Evolutionary conservation across 2,329 filamentous ascomycete genomes (phyloP).

Genomic region (Trichoderma sp.): DNA sequence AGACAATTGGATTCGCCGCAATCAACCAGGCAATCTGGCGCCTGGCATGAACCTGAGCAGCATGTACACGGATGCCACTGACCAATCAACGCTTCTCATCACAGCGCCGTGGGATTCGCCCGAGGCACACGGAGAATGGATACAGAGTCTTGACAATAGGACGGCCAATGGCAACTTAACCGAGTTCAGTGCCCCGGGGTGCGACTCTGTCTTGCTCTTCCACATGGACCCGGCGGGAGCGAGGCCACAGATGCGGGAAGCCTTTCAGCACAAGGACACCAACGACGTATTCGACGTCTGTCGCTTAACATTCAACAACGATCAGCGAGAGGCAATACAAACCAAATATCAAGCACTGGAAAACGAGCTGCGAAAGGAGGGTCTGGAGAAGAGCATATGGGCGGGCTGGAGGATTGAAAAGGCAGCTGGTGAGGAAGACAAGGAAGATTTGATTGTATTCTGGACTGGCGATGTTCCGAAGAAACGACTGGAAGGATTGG

Average conservation of each 20-base stretch:
- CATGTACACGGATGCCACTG: slow-evolving; percentile 38
- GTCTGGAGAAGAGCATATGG: slow-evolving; percentile 37
- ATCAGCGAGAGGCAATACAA: slow-evolving; percentile 37
- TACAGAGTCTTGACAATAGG: slow-evolving; percentile 44
- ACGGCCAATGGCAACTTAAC: slow-evolving; percentile 37
- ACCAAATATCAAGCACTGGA: slow-evolving; percentile 38
- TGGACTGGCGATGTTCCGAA: slow-evolving; percentile 41
- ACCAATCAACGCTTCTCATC: slow-evolving; percentile 43
- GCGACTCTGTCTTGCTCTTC: slow-evolving; percentile 39
- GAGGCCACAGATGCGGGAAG: slow-evolving; percentile 28
- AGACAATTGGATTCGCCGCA: slow-evolving; percentile 42
- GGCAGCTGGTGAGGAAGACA: slow-evolving; percentile 35
- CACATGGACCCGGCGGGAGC: slow-evolving; percentile 42
- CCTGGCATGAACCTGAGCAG: slow-evolving; percentile 39
- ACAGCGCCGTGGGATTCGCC: slow-evolving; percentile 48
- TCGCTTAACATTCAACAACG: slow-evolving; percentile 35
- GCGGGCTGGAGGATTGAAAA: slow-evolving; percentile 47
- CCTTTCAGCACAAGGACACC: slow-evolving; percentile 28
- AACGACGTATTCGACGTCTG: slow-evolving; percentile 39
- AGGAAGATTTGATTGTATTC: slow-evolving; percentile 44
- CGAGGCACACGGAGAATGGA: slow-evolving; percentile 46
- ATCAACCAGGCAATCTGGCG: slow-evolving; percentile 39
- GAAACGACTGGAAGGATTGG: slow-evolving; percentile 33
- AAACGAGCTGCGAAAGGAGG: slow-evolving; percentile 33
- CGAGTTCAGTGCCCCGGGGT: slow-evolving; percentile 37